These are phyloP conservation scores for Iris macrosiphon DNA, from an alignment of 106 monocot species.

Conservation along the genomic window DNA sequence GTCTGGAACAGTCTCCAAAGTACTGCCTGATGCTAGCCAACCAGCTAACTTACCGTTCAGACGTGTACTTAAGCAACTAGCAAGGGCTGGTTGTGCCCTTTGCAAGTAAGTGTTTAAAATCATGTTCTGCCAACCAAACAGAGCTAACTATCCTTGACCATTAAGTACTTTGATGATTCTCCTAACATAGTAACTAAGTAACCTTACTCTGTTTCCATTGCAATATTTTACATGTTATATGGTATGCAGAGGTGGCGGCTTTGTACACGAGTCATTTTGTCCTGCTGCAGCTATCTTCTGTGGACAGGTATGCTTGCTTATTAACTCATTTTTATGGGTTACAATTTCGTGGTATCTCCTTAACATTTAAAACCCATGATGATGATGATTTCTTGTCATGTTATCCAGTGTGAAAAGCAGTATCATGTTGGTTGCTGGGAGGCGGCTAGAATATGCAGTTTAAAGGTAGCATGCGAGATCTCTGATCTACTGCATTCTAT, in stretches of 20 bases:
- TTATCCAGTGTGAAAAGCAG: slow-evolving; percentile 38
- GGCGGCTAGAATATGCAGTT: slow-evolving; percentile 13
- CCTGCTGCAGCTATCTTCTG: slow-evolving; percentile 29
- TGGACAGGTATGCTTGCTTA: slow-evolving; percentile 27
- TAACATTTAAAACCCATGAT: background rate
- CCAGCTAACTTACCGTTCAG: slow-evolving; percentile 7
- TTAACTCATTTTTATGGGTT: background rate
- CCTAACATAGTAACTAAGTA: background rate
- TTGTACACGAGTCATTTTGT: slow-evolving; percentile 9
- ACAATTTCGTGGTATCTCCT: background rate
- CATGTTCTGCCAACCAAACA: background rate
- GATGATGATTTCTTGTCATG: background rate
- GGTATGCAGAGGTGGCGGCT: slow-evolving; percentile 12
- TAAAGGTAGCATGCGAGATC: slow-evolving; percentile 27
- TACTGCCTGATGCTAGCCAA: background rate
- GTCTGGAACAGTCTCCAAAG: background rate
- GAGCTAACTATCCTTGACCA: background rate
- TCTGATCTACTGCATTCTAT: background rate
- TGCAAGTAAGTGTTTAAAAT: slow-evolving; percentile 34
- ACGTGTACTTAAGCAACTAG: slow-evolving; percentile 13
- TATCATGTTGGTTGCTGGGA: slow-evolving; percentile 46
- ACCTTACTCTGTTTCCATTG: background rate
- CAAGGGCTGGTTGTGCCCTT: slow-evolving; percentile 17
- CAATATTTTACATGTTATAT: background rate
- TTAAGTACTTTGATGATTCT: no score